These are phyloP conservation scores for Fusarium sacchari DNA, from an alignment of 2,329 filamentous ascomycete species.

Conservation along the genomic window DNA sequence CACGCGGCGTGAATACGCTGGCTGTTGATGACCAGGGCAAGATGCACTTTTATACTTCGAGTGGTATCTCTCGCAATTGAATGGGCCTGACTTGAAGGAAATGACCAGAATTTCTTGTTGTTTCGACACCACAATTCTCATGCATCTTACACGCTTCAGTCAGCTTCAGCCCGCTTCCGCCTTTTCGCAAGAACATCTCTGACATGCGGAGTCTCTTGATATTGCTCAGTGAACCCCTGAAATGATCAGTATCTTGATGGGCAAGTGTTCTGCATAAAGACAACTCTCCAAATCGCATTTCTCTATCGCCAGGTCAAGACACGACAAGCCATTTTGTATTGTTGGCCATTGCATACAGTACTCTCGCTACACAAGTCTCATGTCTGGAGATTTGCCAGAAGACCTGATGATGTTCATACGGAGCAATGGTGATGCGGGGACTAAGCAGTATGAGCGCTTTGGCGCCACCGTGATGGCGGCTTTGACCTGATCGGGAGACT, in stretches of 20 bases:
- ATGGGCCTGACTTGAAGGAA: not conserved
- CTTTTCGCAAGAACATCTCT: not conserved
- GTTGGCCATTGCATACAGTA: rapidly evolving
- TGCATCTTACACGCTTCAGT: not conserved
- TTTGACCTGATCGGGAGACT: rapidly evolving
- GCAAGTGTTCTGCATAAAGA: not conserved
- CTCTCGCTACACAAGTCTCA: too few species aligned
- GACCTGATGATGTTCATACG: rapidly evolving
- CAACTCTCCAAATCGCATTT: not conserved
- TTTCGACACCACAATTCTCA: rapidly evolving
- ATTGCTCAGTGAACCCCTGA: not conserved
- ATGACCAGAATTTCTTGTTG: rapidly evolving
- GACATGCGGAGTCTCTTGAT: not conserved
- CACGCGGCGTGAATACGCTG: rapidly evolving
- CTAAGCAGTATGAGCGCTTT: not conserved
- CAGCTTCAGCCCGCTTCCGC: rapidly evolving
- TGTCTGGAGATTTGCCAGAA: too few species aligned
- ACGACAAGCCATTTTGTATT: not conserved
- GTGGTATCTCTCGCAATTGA: too few species aligned
- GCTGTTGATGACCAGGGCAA: not conserved
- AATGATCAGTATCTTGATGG: not conserved
- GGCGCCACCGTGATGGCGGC: rapidly evolving
- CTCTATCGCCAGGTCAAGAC: not conserved
- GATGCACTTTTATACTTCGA: not conserved
- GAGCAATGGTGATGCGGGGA: not conserved